Evolutionary conservation across 768 basidiomycete species (phyloP).

Genomic region (Crassisporium funariophilum): DNA sequence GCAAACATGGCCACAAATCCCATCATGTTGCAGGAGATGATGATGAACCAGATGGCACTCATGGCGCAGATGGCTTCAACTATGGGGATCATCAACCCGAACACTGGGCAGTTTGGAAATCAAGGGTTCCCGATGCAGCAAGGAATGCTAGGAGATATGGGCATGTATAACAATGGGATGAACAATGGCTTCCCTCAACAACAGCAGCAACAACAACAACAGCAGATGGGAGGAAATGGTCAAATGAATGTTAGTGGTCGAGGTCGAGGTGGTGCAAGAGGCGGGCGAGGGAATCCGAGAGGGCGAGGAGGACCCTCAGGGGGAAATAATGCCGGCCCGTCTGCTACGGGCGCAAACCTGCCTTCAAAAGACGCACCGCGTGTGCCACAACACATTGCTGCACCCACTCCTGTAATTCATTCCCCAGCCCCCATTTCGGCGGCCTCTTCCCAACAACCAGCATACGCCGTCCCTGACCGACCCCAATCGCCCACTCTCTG

Average conservation of each 20-base stretch:
- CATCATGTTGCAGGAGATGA: slow-evolving; percentile 81
- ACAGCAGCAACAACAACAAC: slow-evolving; percentile 34
- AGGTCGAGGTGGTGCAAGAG: slow-evolving; percentile 41
- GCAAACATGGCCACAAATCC: slow-evolving; percentile 64
- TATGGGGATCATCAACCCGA: slow-evolving; percentile 75
- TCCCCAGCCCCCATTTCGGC: slow-evolving; percentile 24
- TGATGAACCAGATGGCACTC: slow-evolving; percentile 90
- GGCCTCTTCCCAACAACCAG: slow-evolving; percentile 28
- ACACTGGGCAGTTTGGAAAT: slow-evolving; percentile 53
- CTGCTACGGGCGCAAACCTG: slow-evolving; percentile 9
- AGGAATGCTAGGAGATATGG: slow-evolving; percentile 56
- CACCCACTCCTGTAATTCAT: slow-evolving; percentile 23
- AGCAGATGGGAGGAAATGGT: slow-evolving; percentile 23
- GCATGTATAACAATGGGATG: slow-evolving; percentile 46
- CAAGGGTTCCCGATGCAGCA: slow-evolving; percentile 66
- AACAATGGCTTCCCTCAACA: slow-evolving; percentile 37
- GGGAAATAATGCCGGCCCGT: slow-evolving; percentile 19
- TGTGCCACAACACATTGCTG: slow-evolving; percentile 14
- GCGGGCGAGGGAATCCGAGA: slow-evolving; percentile 51
- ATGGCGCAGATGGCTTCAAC: slow-evolving; percentile 91
- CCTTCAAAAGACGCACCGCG: slow-evolving; percentile 17
- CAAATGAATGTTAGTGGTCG: slow-evolving; percentile 34
- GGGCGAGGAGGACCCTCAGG: slow-evolving; percentile 49
- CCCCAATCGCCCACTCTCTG: slow-evolving; percentile 90
- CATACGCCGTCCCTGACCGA: slow-evolving; percentile 69